Evolutionary conservation across 2,329 filamentous ascomycete genomes (phyloP).

Genomic region (Fusarium falciforme): DNA sequence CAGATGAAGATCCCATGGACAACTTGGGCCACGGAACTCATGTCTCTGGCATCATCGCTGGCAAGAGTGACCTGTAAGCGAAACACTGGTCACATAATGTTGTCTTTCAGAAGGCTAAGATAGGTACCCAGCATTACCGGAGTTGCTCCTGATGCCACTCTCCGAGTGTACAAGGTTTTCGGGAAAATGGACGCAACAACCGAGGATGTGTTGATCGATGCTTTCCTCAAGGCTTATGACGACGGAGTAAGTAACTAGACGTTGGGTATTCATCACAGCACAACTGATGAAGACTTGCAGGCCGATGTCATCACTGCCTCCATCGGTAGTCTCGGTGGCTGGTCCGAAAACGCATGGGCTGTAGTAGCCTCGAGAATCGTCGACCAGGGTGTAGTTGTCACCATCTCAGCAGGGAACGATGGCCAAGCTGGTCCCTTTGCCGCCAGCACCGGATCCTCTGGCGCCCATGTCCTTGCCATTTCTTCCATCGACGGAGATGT

Average conservation of each 20-base stretch:
- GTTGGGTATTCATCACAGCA: not conserved
- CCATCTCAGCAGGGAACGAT: conserved; percentile 58
- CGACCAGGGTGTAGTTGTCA: conserved; percentile 56
- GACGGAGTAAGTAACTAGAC: conserved; percentile 41
- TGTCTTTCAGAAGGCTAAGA: not conserved
- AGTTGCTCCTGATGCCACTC: conserved; percentile 44
- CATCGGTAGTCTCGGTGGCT: conserved; percentile 46
- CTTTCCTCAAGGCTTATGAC: conserved; percentile 50
- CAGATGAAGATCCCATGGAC: conserved; percentile 47
- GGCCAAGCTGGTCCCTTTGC: conserved; percentile 56
- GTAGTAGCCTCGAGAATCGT: conserved; percentile 48
- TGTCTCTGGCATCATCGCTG: conserved; percentile 48
- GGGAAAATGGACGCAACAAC: not conserved
- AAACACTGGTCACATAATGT: fast-evolving
- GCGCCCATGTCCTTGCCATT: conserved; percentile 56
- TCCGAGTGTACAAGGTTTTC: conserved; percentile 46
- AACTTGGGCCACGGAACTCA: conserved; percentile 28
- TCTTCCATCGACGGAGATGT: conserved; percentile 54
- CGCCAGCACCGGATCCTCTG: conserved; percentile 53
- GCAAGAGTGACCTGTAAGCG: conserved; percentile 15
- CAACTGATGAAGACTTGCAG: not conserved
- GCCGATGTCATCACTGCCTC: conserved; percentile 50
- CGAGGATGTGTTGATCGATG: conserved; percentile 42
- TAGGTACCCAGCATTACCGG: conserved; percentile 16
- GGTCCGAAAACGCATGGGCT: conserved; percentile 45